Conservation (phyloP, 1,284 basidiomycete species). For the Pisolithus thermaeus region DNA sequence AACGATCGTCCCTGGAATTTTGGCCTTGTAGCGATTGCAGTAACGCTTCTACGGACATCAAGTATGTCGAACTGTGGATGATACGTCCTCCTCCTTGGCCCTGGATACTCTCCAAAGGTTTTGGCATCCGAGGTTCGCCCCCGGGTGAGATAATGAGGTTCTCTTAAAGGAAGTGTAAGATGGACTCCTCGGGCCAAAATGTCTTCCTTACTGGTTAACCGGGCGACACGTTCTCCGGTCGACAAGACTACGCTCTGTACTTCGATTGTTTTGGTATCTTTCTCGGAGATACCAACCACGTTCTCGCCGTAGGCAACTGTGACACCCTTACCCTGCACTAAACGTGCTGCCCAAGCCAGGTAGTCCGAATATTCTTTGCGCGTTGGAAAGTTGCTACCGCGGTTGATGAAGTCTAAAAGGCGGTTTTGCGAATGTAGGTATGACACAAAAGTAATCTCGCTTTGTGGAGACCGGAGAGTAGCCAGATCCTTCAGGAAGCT, state of each 20-base stretch:
- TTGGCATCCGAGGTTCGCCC: slow-evolving; percentile 42
- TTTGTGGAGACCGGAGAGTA: slow-evolving; percentile 50
- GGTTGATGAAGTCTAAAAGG: slow-evolving; percentile 62
- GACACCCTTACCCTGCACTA: slow-evolving; percentile 39
- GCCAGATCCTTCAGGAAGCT: slow-evolving; percentile 59
- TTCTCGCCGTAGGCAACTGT: slow-evolving; percentile 45
- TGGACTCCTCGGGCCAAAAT: slow-evolving; percentile 3
- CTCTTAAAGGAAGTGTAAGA: slow-evolving; percentile 24
- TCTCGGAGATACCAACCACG: slow-evolving; percentile 37
- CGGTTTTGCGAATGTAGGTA: slow-evolving; percentile 51
- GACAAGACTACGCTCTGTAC: slow-evolving; percentile 33
- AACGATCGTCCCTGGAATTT: slow-evolving; percentile 25
- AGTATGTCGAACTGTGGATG: slow-evolving; percentile 42
- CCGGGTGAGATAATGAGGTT: slow-evolving; percentile 50
- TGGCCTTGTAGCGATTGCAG: slow-evolving; percentile 23
- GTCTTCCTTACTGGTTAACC: slow-evolving; percentile 35
- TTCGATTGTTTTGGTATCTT: slow-evolving; percentile 31
- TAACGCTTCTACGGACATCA: slow-evolving; percentile 35
- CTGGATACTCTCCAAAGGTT: slow-evolving; percentile 29
- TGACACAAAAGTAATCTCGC: slow-evolving; percentile 51
- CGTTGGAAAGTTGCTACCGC: slow-evolving; percentile 87
- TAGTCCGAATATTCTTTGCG: slow-evolving; percentile 74
- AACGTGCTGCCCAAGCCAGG: slow-evolving; percentile 47
- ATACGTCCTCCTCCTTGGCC: slow-evolving; percentile 31
- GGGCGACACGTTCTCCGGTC: slow-evolving; percentile 31